Evolutionary conservation across 2,329 filamentous ascomycete species (phyloP), one percentile per base, ranked within the genome.

Genomic region (Ophiosphaerella korrae): DNA sequence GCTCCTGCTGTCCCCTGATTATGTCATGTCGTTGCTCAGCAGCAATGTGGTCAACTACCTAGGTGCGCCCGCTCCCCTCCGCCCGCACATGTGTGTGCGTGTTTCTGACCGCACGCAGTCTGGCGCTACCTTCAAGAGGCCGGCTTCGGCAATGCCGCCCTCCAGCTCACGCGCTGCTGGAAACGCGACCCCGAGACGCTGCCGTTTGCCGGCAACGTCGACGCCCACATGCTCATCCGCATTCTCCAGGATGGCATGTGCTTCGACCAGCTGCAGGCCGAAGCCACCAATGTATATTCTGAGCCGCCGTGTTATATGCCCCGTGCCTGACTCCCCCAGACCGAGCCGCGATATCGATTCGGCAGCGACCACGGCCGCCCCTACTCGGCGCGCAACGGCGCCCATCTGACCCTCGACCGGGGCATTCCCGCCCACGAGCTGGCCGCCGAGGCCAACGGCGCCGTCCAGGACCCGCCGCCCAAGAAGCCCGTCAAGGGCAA

Each of bases 31-130:
- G 45, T 65, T 69, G 58, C 74, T 84, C 56, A 81, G 77, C 64
- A 82, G 79, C 60, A 80, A 87, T 77, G 84, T 87, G 71, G 80
- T 88, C 69, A 88, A 88, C 75, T 87, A 87, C 75, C 77, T 88
- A 67, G 59, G 63, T 64, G 56, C 50, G 33, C 21, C 36, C 34
- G 44, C 42, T 40, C 36, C 45, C 42, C 32, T 26, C 35, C 44
- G 32, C 42, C 21, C 41, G 39, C 34, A 9, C 48, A 23, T 21
- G 2, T 31, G 3, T 21, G 18, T 21, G 5, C 5, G 18, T 4
- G 18, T 21, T 21, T 21, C 18, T 21, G 5, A 21, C 18, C 18
- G 21, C 23, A 32, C 40, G 11, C 48, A 64, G 85, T 88, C 73
- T 86, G 84, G 81, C 84, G 84, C 80, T 87, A 81, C 61, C 66